Conservation (phyloP, 1,284 basidiomycete genomes). For the Cystobasidium pallidum region DNA sequence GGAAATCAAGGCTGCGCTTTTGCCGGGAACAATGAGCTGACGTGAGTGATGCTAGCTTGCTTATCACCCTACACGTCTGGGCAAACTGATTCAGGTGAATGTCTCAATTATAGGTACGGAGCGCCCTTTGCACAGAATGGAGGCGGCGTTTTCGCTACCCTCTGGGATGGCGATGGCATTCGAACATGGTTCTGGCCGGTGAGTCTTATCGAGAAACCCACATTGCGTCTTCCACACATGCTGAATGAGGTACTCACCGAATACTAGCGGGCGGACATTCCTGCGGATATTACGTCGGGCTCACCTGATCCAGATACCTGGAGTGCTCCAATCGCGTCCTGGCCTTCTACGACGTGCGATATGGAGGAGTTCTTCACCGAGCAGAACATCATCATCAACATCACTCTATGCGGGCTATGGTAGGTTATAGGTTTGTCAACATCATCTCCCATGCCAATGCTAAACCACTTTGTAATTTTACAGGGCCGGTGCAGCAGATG, state of each 20-base stretch:
- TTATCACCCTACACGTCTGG: too few species aligned
- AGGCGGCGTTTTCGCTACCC: conserved; percentile 76
- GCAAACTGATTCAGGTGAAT: too few species aligned
- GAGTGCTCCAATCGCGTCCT: conserved; percentile 70
- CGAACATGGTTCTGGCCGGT: conserved; percentile 63
- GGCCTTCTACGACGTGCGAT: conserved; percentile 67
- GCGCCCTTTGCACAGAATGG: conserved; percentile 56
- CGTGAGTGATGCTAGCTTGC: too few species aligned
- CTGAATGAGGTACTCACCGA: not conserved
- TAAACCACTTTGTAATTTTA: conserved; percentile 51
- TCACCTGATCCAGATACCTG: conserved; percentile 55
- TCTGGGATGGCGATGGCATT: conserved; percentile 70
- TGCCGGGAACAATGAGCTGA: conserved; percentile 61
- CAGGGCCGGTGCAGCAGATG: conserved; percentile 72
- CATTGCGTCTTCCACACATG: not conserved
- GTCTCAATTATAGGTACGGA: conserved; percentile 59
- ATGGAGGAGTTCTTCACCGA: conserved; percentile 69
- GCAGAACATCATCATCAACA: conserved; percentile 71
- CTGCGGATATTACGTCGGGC: conserved; percentile 66
- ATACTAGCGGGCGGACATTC: conserved; percentile 63
- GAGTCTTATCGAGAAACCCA: not conserved
- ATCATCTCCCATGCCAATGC: not conserved
- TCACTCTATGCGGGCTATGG: conserved; percentile 54
- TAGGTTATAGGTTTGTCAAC: not conserved
- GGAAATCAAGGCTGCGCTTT: conserved; percentile 71